These are phyloP conservation scores for Nannochloropsis gaditana DNA, from an alignment of 108 stramenopile species.

Conservation along the genomic window DNA sequence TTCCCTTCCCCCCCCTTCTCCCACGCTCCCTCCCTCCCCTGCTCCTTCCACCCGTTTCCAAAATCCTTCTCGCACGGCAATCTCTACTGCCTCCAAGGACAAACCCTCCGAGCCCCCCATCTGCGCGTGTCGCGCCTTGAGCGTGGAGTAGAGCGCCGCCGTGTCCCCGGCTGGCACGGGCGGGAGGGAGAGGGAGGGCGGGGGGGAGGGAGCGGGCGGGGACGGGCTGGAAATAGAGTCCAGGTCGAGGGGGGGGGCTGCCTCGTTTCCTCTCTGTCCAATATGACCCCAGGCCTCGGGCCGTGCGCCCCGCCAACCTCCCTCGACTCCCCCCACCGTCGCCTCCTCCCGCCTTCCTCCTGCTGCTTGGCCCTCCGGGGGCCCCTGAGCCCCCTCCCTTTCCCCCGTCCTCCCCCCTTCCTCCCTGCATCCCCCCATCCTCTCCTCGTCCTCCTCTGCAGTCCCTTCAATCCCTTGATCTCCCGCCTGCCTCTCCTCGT, in stretches of 20 bases:
- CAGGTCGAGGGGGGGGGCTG: not conserved
- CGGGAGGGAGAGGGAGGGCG: not conserved
- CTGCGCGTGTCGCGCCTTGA: not conserved
- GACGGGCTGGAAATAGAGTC: not conserved
- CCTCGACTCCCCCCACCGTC: not conserved
- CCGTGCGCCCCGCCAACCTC: not conserved
- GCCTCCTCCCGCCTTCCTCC: not conserved
- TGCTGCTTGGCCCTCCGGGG: not conserved
- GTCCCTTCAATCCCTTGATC: not conserved
- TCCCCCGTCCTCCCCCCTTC: not conserved
- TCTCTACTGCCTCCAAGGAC: not conserved
- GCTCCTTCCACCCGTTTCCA: not conserved
- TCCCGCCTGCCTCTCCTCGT: not conserved
- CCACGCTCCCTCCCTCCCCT: conserved; percentile 6
- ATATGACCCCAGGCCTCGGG: too few species aligned
- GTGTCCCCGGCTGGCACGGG: not conserved
- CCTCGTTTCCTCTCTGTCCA: not conserved
- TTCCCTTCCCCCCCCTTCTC: not conserved
- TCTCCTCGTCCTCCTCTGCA: not conserved
- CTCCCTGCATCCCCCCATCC: not conserved
- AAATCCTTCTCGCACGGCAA: not conserved
- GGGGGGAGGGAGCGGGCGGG: not conserved
- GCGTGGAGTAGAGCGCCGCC: not conserved
- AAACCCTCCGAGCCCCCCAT: not conserved
- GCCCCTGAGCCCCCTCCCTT: not conserved